These are phyloP conservation scores for Ascochyta lentis DNA, from an alignment of 2,329 filamentous ascomycete species.

Conservation along the genomic window DNA sequence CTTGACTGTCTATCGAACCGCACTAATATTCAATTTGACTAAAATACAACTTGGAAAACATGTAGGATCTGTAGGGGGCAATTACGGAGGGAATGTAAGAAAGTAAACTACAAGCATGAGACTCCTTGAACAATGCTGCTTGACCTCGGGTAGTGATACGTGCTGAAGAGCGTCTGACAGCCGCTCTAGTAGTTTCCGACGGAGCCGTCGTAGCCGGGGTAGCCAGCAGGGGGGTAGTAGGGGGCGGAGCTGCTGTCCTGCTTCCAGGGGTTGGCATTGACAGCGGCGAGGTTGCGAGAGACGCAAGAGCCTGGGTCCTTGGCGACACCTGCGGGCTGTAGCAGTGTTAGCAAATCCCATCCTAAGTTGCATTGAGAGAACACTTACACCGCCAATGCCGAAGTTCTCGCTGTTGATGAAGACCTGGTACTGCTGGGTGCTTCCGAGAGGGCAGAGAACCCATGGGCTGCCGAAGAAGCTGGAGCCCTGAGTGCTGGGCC, in stretches of 20 bases:
- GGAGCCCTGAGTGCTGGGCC: conserved; percentile 32
- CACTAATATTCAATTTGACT: conserved; percentile 23
- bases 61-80: conserved; percentile 16
- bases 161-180: conserved; percentile 7
- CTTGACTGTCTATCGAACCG: conserved; percentile 17
- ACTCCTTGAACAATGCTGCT: conserved; percentile 21
- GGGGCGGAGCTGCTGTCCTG: conserved; percentile 9
- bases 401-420: conserved; percentile 38
- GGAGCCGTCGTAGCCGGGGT: conserved; percentile 4
- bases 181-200: conserved; percentile 1
- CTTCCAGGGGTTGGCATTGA: conserved; percentile 29
- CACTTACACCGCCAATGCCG: conserved; percentile 18
- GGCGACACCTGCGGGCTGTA: conserved; percentile 22
- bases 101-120: conserved; percentile 16
- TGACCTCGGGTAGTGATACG: conserved; percentile 15
- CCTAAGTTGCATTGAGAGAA: background rate
- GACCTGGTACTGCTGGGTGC: conserved; percentile 37
- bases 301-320: conserved; percentile 15
- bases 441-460: conserved; percentile 29
- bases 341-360: conserved; percentile 5
- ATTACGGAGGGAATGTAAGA: conserved; percentile 23
- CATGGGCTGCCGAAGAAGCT: conserved; percentile 20
- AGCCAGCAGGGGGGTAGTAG: conserved; percentile 8
- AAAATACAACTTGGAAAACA: conserved; percentile 21
- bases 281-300: conserved; percentile 21